A percentile compares a stretch with the other conserved stretches of the same genome.
Conservation (phyloP, 768 basidiomycete genomes). For the Rickenella mellea region DNA sequence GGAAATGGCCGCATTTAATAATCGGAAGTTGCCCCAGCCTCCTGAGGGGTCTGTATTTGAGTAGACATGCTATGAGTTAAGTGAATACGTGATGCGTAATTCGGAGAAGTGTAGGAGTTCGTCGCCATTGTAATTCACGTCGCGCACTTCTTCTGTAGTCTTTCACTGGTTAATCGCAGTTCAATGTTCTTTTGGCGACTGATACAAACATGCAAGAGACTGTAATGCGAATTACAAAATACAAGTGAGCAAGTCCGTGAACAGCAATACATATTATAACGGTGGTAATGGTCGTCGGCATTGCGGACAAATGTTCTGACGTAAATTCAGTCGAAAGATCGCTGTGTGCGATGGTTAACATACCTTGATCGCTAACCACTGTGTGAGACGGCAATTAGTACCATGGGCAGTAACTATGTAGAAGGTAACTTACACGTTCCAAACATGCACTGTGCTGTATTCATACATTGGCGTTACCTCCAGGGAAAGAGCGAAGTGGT, state of each 20-base stretch:
- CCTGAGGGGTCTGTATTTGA: slow-evolving; percentile 75
- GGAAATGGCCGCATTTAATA: slow-evolving; percentile 89
- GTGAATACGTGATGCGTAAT: too few relatives aligned
- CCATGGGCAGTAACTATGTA: background rate
- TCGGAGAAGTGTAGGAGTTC: too few relatives aligned
- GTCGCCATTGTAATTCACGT: too few relatives aligned
- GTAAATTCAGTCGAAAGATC: slow-evolving; percentile 1
- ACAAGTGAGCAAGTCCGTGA: background rate
- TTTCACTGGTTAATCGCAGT: too few relatives aligned
- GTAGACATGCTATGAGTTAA: too few relatives aligned
- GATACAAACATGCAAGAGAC: background rate
- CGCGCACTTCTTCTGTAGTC: too few relatives aligned
- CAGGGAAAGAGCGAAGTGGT: background rate
- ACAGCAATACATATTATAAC: slow-evolving; percentile 31
- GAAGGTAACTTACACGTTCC: slow-evolving; percentile 44
- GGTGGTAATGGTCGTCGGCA: slow-evolving; percentile 80
- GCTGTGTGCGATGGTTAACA: background rate
- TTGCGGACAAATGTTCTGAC: slow-evolving; percentile 84
- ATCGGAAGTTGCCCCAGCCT: slow-evolving; percentile 92
- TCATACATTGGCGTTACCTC: slow-evolving; percentile 2
- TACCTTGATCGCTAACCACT: slow-evolving; percentile 76
- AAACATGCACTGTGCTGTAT: slow-evolving; percentile 78
- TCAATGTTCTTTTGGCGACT: too few relatives aligned
- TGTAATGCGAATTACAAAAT: background rate
- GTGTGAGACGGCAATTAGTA: slow-evolving; percentile 6